phyloP scores from a whole-genome alignment of 2,329 filamentous ascomycete genomes.

The Trichoderma polysporum region DNA sequence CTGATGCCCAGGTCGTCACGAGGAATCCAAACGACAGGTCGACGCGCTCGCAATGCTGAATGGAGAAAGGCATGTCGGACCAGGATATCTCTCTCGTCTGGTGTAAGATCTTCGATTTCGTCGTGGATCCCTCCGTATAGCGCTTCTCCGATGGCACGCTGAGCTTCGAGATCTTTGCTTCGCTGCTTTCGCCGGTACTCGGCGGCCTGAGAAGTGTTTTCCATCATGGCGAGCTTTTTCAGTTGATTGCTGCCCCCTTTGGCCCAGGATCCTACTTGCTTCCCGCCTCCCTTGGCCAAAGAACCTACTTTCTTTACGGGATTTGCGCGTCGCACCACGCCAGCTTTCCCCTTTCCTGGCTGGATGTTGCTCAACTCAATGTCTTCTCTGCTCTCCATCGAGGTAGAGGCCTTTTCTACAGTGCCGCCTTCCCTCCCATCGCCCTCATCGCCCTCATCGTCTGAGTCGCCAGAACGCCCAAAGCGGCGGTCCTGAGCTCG shows the following conservation, averaged over 20 bases:
- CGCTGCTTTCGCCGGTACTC: constrained; percentile 51
- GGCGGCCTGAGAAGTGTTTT: constrained; percentile 41
- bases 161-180: constrained; percentile 66
- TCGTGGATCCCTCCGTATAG: constrained; percentile 87
- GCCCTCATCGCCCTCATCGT: constrained; percentile 46
- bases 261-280: constrained; percentile 36
- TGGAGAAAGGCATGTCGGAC: constrained; percentile 90
- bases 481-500: constrained; percentile 71
- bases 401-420: constrained; percentile 26
- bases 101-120: constrained; percentile 90
- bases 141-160: constrained; percentile 72
- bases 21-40: constrained; percentile 92
- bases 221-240: constrained; percentile 41
- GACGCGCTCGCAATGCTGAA: constrained; percentile 75
- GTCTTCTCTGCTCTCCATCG: constrained; percentile 38
- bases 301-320: constrained; percentile 49
- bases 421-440: constrained; percentile 32
- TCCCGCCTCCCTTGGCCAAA: constrained; percentile 41
- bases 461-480: constrained; percentile 56
- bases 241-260: constrained; percentile 50
- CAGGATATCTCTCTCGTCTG: constrained; percentile 81
- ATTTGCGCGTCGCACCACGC: constrained; percentile 38
- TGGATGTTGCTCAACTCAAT: constrained; percentile 44
- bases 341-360: constrained; percentile 17
- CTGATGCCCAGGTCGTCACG: constrained; percentile 86